These are phyloP conservation scores for Planoprotostelium fungivorum DNA, from an alignment of 78 protist species.

Conservation along the genomic window DNA sequence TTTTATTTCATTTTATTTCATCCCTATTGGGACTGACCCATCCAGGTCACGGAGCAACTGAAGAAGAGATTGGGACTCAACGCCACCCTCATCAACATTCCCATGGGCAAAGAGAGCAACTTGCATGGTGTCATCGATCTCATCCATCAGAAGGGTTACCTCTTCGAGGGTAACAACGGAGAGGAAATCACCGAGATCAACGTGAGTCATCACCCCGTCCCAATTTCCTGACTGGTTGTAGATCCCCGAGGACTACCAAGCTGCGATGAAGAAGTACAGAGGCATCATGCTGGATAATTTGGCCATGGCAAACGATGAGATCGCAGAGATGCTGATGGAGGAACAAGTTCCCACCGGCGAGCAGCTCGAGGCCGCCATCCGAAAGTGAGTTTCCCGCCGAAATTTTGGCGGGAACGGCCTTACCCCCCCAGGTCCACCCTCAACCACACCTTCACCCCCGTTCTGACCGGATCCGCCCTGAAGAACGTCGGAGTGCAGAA, in stretches of 20 bases:
- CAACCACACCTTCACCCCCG: constrained; percentile 75
- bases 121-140: constrained; percentile 84
- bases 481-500: constrained; percentile 92
- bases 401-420: background rate
- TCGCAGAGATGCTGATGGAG: constrained; percentile 59
- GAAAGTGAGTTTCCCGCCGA: background rate
- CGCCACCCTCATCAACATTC: constrained; percentile 80
- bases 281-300: constrained; percentile 27
- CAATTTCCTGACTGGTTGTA: background rate
- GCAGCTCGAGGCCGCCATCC: background rate
- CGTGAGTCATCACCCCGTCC: background rate
- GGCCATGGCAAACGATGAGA: constrained; percentile 68
- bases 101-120: constrained; percentile 72
- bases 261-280: constrained; percentile 7
- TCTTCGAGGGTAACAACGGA: constrained; percentile 24
- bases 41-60: constrained; percentile 33
- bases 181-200: background rate
- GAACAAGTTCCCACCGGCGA: constrained; percentile 16
- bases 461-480: constrained; percentile 89
- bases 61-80: constrained; percentile 75
- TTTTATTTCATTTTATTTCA: background rate
- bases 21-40: background rate
- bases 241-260: constrained; percentile 37
- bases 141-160: constrained; percentile 41
- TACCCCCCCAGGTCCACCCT: constrained; percentile 27